Percentiles rank a stretch among this genome's conserved stretches.
phyloP scores from a whole-genome alignment of 1,284 basidiomycete species.

The Austropuccinia psidii region DNA sequence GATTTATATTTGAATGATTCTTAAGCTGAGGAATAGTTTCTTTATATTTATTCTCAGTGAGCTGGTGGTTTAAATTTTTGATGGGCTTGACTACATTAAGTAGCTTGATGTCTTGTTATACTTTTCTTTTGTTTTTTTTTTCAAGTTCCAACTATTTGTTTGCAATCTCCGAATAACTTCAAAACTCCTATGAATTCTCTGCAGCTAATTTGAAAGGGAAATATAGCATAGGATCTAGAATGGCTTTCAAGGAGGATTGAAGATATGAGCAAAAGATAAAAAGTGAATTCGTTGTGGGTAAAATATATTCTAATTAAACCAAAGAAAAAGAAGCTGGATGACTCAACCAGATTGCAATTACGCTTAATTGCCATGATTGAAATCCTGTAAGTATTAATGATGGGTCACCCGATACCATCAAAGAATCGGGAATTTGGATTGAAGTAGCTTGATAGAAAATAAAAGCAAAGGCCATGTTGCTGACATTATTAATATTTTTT shows the following conservation, averaged over 20 bases:
- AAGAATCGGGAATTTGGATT: conserved; percentile 13
- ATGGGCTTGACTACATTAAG: no score
- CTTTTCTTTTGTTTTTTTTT: no score
- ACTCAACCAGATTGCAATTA: conserved; percentile 27
- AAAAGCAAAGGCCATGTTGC: not conserved
- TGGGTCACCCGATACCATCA: conserved; percentile 18
- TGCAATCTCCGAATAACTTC: conserved; percentile 7
- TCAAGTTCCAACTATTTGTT: conserved; percentile 25
- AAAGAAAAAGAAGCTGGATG: not conserved
- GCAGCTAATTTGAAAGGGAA: not conserved
- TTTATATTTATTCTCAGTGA: no score
- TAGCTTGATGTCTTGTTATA: no score
- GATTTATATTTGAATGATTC: no score
- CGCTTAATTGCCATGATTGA: conserved; percentile 24
- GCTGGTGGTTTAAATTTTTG: no score
- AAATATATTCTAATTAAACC: no score
- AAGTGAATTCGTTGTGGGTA: no score
- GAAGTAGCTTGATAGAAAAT: conserved; percentile 14
- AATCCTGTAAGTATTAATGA: conserved; percentile 16
- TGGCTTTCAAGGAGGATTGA: not conserved
- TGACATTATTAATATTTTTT: not conserved
- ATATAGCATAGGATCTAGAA: conserved; percentile 24
- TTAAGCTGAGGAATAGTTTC: no score
- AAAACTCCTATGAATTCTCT: conserved; percentile 10
- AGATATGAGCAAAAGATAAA: not conserved